These are phyloP conservation scores for Fusarium nelsonii DNA, from an alignment of 2,329 filamentous ascomycete species.

Conservation along the genomic window DNA sequence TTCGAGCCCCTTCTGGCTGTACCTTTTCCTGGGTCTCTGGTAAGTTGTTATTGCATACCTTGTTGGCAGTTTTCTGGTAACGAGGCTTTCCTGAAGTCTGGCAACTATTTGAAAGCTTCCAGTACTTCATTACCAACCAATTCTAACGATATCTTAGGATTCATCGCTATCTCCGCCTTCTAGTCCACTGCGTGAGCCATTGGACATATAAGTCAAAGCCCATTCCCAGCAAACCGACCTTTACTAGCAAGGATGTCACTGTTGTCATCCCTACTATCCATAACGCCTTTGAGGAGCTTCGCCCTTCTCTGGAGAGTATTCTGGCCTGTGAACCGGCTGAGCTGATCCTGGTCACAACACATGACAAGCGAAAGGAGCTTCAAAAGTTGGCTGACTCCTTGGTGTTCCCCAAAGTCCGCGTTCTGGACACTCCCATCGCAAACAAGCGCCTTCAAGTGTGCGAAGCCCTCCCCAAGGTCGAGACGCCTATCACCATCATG, in stretches of 20 bases:
- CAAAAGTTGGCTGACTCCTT: constrained; percentile 74
- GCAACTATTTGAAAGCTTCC: background rate
- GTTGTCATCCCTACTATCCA: constrained; percentile 95
- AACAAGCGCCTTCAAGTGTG: constrained; percentile 97
- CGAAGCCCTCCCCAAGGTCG: constrained; percentile 86
- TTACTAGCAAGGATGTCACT: constrained; percentile 86
- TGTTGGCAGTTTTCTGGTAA: background rate
- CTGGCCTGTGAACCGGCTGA: constrained; percentile 76
- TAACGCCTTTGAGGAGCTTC: constrained; percentile 85
- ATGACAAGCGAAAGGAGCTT: constrained; percentile 78
- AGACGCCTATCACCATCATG: constrained; percentile 87
- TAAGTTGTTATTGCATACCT: constrained; percentile 51
- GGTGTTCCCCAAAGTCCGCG: constrained; percentile 71
- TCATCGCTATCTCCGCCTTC: constrained; percentile 86
- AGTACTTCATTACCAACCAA: background rate
- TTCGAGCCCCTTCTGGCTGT: constrained; percentile 63
- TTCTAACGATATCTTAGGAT: constrained; percentile 66
- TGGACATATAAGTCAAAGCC: constrained; percentile 89
- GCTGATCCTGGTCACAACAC: constrained; percentile 88
- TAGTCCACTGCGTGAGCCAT: constrained; percentile 87
- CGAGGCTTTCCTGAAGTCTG: background rate
- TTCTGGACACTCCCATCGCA: constrained; percentile 83
- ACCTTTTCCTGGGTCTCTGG: constrained; percentile 60
- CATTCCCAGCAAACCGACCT: constrained; percentile 82
- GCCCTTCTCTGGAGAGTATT: constrained; percentile 83